Percentiles rank a stretch among this genome's conserved stretches.
These are phyloP conservation scores for Irineochytrium annulatum DNA, from an alignment of 192 early-diverging fungal species.

Conservation along the genomic window DNA sequence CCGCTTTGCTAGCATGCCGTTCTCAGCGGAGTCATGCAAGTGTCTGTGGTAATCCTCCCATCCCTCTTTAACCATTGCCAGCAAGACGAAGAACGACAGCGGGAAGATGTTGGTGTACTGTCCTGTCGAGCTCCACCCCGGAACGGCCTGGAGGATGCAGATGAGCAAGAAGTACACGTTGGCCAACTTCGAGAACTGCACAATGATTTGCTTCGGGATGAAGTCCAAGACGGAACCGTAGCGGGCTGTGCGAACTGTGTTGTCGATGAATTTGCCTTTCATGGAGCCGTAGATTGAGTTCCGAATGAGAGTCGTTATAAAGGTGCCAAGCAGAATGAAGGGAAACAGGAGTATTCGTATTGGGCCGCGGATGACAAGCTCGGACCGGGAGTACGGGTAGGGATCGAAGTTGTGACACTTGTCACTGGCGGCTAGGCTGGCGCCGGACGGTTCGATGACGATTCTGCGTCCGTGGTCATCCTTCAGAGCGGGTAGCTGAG, in stretches of 20 bases:
- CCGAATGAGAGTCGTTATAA: too few relatives aligned
- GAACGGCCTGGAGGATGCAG: constrained; percentile 50
- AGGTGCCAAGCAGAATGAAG: too few relatives aligned
- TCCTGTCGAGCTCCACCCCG: constrained; percentile 70
- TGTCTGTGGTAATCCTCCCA: constrained; percentile 56
- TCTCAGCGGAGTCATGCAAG: constrained; percentile 13
- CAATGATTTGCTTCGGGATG: constrained; percentile 56
- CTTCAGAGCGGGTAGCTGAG: too few relatives aligned
- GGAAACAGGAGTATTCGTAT: too few relatives aligned
- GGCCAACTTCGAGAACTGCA: constrained; percentile 64
- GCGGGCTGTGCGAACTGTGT: constrained; percentile 60
- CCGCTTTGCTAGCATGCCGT: not conserved
- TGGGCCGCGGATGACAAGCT: too few relatives aligned
- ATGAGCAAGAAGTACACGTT: constrained; percentile 67
- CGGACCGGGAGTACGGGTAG: too few relatives aligned
- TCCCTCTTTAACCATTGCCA: constrained; percentile 74
- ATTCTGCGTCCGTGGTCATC: too few relatives aligned
- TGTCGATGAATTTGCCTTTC: constrained; percentile 41
- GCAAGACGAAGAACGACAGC: constrained; percentile 64
- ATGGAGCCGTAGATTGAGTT: not conserved
- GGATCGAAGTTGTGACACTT: too few relatives aligned
- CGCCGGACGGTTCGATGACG: too few relatives aligned
- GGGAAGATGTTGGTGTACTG: constrained; percentile 74
- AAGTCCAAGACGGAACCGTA: constrained; percentile 57
- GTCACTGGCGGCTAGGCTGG: too few relatives aligned